Percentiles rank a stretch among this genome's conserved stretches.
These are phyloP conservation scores for Podila epigama DNA, from an alignment of 192 early-diverging fungal species.

Conservation along the genomic window DNA sequence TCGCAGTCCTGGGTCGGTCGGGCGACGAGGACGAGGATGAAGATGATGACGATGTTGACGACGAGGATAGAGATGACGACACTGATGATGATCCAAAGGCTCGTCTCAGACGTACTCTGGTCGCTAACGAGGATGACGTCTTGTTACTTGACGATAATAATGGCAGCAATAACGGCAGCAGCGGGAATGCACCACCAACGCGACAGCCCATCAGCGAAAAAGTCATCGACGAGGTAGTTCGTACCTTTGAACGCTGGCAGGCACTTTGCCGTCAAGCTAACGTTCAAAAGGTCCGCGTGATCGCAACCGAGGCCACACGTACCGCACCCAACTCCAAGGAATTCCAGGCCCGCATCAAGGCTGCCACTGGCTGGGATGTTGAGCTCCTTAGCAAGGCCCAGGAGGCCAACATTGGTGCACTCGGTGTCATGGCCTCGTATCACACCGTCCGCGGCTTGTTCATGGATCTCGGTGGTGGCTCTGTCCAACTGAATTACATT, in stretches of 20 bases:
- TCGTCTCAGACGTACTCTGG: constrained; percentile 10
- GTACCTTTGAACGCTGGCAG: constrained; percentile 61
- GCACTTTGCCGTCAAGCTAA: constrained; percentile 50
- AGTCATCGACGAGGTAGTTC: constrained; percentile 55
- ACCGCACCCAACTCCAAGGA: constrained; percentile 57
- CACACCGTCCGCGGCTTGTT: constrained; percentile 60
- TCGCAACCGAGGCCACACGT: constrained; percentile 65
- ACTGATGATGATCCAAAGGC: constrained; percentile 5
- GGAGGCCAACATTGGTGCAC: constrained; percentile 60
- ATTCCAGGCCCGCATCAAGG: constrained; percentile 52
- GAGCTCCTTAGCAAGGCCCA: constrained; percentile 50
- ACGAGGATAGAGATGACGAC: not conserved
- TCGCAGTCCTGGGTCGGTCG: constrained; percentile 11
- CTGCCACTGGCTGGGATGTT: constrained; percentile 53
- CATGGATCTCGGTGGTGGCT: constrained; percentile 65
- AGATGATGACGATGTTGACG: not conserved
- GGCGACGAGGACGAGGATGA: constrained; percentile 11
- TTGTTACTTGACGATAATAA: not conserved
- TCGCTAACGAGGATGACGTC: constrained; percentile 20
- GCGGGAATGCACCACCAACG: constrained; percentile 16
- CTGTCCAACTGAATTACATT: constrained; percentile 64
- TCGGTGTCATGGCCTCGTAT: constrained; percentile 61
- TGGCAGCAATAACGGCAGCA: too few species aligned
- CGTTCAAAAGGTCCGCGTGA: constrained; percentile 52
- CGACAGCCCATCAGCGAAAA: constrained; percentile 51